A percentile compares a stretch with the other conserved stretches of the same genome.
Evolutionary conservation across 176 grass and related monocot species (phyloP).

Genomic region (Avena insularis): DNA sequence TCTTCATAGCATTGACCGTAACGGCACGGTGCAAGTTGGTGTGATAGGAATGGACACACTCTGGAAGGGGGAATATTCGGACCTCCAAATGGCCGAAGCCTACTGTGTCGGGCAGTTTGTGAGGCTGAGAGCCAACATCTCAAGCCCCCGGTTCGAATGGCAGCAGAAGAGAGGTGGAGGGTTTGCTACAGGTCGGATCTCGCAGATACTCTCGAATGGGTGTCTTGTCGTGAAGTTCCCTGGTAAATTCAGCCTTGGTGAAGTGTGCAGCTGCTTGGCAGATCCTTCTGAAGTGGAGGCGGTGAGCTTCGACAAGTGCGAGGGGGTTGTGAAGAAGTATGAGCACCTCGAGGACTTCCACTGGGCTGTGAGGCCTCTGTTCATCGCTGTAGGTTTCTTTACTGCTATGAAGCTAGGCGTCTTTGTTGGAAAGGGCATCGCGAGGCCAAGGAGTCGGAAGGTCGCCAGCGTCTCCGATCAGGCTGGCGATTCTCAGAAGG

Average conservation of each 20-base stretch:
- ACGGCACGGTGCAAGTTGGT: constrained; percentile 63
- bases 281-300: constrained; percentile 87
- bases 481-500: constrained; percentile 38
- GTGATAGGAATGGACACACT: constrained; percentile 85
- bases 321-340: constrained; percentile 91
- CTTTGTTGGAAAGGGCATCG: constrained; percentile 59
- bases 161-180: constrained; percentile 64
- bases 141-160: constrained; percentile 81
- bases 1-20: constrained; percentile 79
- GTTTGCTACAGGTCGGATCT: constrained; percentile 70
- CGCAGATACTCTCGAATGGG: constrained; percentile 74
- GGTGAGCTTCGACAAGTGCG: constrained; percentile 80
- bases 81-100: constrained; percentile 87
- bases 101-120: constrained; percentile 89
- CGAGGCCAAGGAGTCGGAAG: constrained; percentile 60
- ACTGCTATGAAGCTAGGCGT: constrained; percentile 72
- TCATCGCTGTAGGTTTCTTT: constrained; percentile 78
- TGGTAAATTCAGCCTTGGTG: constrained; percentile 74
- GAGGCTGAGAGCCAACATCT: constrained; percentile 59
- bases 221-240: constrained; percentile 86
- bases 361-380: constrained; percentile 85
- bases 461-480: constrained; percentile 50
- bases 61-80: constrained; percentile 75
- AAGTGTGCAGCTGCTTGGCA: constrained; percentile 61
- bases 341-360: constrained; percentile 94